phyloP scores from a whole-genome alignment of 2,329 filamentous ascomycete species.

The Daldinia sp. region DNA sequence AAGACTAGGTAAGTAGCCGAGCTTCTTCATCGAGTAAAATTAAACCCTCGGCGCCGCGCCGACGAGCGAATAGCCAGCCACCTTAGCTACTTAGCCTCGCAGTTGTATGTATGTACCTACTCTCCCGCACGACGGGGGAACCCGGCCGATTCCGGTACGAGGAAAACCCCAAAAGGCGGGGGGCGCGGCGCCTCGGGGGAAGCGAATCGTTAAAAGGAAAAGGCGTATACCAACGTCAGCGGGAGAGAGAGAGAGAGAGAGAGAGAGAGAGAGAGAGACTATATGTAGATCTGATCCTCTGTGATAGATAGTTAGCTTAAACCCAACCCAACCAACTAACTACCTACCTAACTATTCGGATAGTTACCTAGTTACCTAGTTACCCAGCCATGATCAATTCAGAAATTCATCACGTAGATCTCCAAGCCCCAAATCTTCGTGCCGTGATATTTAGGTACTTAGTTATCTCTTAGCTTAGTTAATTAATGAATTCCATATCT shows the following conservation, averaged over 20 bases:
- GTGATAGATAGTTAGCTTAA: no score
- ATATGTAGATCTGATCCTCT: no score
- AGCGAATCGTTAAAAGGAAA: background rate
- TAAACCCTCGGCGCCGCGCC: background rate
- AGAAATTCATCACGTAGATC: background rate
- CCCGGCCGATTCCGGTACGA: conserved; percentile 1
- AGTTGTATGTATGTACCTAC: background rate
- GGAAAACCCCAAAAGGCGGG: background rate
- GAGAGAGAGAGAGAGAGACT: no score
- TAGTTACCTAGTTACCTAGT: background rate
- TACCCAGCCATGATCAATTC: no score
- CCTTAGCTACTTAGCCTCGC: background rate
- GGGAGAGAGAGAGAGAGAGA: background rate
- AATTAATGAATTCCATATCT: background rate
- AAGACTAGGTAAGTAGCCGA: background rate
- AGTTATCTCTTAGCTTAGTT: background rate
- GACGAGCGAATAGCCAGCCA: background rate
- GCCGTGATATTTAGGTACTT: no score
- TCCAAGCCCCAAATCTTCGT: no score
- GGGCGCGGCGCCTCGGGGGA: background rate
- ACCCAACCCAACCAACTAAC: no score
- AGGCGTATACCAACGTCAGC: background rate
- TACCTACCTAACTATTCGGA: no score
- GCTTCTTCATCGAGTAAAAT: background rate
- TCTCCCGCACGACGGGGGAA: conserved; percentile 5